These are phyloP conservation scores for Petrea volubilis DNA, from an alignment of 257 asterid genomes.

Conservation along the genomic window DNA sequence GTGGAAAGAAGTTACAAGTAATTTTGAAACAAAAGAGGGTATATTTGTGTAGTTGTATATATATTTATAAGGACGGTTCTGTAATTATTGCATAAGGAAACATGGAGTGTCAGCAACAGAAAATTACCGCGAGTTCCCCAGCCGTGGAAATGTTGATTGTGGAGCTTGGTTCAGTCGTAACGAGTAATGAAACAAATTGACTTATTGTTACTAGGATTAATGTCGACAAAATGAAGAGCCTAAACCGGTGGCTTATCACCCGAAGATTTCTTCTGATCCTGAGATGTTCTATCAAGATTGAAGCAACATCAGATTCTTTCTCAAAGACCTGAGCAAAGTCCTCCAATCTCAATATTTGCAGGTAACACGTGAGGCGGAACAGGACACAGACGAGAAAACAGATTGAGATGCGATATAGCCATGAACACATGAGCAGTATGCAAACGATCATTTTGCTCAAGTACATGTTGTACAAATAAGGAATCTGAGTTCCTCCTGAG, in stretches of 20 bases:
- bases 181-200: slow-evolving; percentile 72
- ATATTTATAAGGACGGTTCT: too few relatives aligned
- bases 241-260: slow-evolving; percentile 83
- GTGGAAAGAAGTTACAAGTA: too few relatives aligned
- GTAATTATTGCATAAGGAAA: too few relatives aligned
- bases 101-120: too few relatives aligned
- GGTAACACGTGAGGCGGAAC: slow-evolving; percentile 77
- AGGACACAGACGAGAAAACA: slow-evolving; percentile 82
- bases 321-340: slow-evolving; percentile 84
- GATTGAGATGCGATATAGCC: slow-evolving; percentile 82
- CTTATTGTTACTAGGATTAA: slow-evolving; percentile 73
- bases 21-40: too few relatives aligned
- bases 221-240: slow-evolving; percentile 67
- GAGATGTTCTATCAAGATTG: slow-evolving; percentile 78
- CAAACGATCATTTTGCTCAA: slow-evolving; percentile 61
- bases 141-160: slow-evolving; percentile 52
- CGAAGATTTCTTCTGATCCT: slow-evolving; percentile 80
- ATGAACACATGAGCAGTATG: slow-evolving; percentile 63
- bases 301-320: slow-evolving; percentile 61
- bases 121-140: slow-evolving; percentile 79
- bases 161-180: slow-evolving; percentile 58
- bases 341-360: slow-evolving; percentile 74
- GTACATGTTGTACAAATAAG: slow-evolving; percentile 59
- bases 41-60: too few relatives aligned
- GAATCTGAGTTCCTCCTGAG: slow-evolving; percentile 81